Percentiles rank a stretch among this genome's conserved stretches.
Conservation (phyloP, 306 rosid genomes). For the Rubus parviflorus region DNA sequence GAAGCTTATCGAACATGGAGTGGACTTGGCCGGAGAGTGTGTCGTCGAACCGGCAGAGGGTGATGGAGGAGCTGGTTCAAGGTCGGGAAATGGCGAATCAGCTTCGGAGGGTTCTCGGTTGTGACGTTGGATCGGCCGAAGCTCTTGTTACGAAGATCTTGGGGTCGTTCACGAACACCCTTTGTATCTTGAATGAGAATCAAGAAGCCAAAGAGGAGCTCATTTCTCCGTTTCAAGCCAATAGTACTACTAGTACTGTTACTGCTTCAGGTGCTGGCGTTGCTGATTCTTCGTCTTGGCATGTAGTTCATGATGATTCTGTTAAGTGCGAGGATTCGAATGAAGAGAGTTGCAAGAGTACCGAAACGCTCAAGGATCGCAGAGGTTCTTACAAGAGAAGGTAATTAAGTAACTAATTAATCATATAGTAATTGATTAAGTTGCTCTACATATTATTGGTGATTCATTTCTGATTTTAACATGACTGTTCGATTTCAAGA, state of each 20-base stretch:
- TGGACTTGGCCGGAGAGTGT: slow-evolving; percentile 13
- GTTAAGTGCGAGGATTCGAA: slow-evolving; percentile 40
- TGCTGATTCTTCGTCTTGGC: slow-evolving; percentile 11
- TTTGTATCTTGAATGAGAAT: slow-evolving; percentile 28
- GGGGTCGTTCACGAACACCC: slow-evolving; percentile 40
- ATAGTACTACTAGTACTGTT: background rate
- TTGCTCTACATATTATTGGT: background rate
- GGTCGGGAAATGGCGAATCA: slow-evolving; percentile 39
- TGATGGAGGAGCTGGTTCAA: slow-evolving; percentile 36
- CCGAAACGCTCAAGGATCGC: slow-evolving; percentile 29
- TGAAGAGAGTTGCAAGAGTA: slow-evolving; percentile 40
- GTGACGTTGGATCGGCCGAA: slow-evolving; percentile 23
- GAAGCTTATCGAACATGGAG: slow-evolving; percentile 7
- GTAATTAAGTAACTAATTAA: slow-evolving; percentile 14
- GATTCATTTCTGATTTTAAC: no score
- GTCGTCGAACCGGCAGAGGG: slow-evolving; percentile 13
- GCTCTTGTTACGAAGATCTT: slow-evolving; percentile 35
- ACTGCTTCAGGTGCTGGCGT: background rate
- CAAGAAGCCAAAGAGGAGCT: background rate
- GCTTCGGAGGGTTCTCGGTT: slow-evolving; percentile 29
- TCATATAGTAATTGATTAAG: background rate
- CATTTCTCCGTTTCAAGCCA: slow-evolving; percentile 9
- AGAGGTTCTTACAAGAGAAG: slow-evolving; percentile 65
- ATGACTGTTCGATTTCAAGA: background rate
- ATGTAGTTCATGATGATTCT: background rate